Evolutionary conservation across 352 stramenopile genomes (phyloP).

Genomic region (Globisporangium megalacanthum): DNA sequence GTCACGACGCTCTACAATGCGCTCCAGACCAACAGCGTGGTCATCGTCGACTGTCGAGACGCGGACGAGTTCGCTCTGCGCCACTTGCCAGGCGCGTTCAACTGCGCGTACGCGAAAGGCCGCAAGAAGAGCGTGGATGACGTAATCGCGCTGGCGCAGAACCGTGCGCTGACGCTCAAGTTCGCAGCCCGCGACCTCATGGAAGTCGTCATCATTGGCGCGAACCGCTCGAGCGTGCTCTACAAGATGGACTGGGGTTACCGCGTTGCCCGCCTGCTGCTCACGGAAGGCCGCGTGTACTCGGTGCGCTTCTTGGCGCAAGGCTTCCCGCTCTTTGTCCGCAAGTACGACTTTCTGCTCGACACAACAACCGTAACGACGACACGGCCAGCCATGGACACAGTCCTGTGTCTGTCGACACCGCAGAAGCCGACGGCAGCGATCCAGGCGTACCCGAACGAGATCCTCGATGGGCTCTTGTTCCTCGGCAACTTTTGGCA

Average conservation of each 20-base stretch:
- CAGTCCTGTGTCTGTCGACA: conserved; percentile 2
- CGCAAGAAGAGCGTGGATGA: conserved; percentile 47
- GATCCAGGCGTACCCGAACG: conserved; percentile 58
- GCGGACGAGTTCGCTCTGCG: conserved; percentile 31
- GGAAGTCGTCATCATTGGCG: conserved; percentile 63
- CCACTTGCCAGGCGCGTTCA: conserved; percentile 48
- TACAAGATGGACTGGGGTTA: conserved; percentile 67
- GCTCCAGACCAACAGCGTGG: conserved; percentile 58
- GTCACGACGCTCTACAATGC: conserved; percentile 67
- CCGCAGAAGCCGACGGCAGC: conserved; percentile 1
- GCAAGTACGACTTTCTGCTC: conserved; percentile 71
- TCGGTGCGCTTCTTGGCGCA: conserved; percentile 66
- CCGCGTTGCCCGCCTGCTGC: conserved; percentile 54
- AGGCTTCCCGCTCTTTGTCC: conserved; percentile 54
- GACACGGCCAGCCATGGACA: no score
- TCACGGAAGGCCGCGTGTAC: conserved; percentile 60
- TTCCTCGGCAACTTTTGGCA: conserved; percentile 82
- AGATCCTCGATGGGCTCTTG: conserved; percentile 68
- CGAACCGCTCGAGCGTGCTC: conserved; percentile 47
- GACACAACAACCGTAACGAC: conserved; percentile 3
- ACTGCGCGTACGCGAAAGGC: conserved; percentile 33
- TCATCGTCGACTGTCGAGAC: conserved; percentile 66
- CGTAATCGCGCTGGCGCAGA: conserved; percentile 30
- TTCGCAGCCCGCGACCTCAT: conserved; percentile 55
- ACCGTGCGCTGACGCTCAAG: conserved; percentile 34